Conservation (phyloP, 768 basidiomycete genomes). For the Pleurotus sapidus region DNA sequence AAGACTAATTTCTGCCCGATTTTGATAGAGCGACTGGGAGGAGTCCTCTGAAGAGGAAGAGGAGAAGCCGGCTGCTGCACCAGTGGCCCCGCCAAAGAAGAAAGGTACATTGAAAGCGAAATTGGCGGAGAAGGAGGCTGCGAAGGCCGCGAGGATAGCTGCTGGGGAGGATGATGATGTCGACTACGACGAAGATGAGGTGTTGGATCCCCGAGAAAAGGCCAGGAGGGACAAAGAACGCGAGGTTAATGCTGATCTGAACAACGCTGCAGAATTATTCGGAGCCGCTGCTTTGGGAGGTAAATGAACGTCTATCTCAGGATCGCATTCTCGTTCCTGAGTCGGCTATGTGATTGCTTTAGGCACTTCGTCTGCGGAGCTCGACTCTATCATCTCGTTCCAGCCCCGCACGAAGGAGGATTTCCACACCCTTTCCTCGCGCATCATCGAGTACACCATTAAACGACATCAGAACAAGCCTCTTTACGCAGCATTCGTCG, state of each 20-base stretch:
- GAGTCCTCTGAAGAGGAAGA: conserved; percentile 68
- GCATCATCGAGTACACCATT: conserved; percentile 73
- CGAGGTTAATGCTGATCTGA: conserved; percentile 86
- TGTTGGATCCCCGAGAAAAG: conserved; percentile 78
- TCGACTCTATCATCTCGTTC: conserved; percentile 70
- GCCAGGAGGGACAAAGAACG: conserved; percentile 72
- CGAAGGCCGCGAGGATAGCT: conserved; percentile 43
- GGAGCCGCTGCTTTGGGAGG: conserved; percentile 69
- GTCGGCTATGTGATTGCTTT: neutral
- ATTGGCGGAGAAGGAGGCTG: conserved; percentile 87
- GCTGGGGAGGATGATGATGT: conserved; percentile 37
- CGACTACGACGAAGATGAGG: conserved; percentile 70
- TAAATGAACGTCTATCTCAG: conserved; percentile 23
- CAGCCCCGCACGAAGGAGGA: conserved; percentile 90
- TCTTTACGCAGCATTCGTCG: conserved; percentile 79
- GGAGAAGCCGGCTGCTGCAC: conserved; percentile 39
- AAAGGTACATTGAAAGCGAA: conserved; percentile 91
- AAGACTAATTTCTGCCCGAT: conserved; percentile 9
- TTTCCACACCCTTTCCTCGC: conserved; percentile 69
- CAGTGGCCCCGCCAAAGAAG: conserved; percentile 78
- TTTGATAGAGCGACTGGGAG: conserved; percentile 89
- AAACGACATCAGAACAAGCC: conserved; percentile 81
- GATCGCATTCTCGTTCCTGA: neutral
- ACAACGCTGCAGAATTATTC: conserved; percentile 78
- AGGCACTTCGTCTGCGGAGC: conserved; percentile 69